Evolutionary conservation across 1,139 yeast species (phyloP), one percentile per base, ranked within the genome.

Genomic region (Protomyces arabidopsidicola): DNA sequence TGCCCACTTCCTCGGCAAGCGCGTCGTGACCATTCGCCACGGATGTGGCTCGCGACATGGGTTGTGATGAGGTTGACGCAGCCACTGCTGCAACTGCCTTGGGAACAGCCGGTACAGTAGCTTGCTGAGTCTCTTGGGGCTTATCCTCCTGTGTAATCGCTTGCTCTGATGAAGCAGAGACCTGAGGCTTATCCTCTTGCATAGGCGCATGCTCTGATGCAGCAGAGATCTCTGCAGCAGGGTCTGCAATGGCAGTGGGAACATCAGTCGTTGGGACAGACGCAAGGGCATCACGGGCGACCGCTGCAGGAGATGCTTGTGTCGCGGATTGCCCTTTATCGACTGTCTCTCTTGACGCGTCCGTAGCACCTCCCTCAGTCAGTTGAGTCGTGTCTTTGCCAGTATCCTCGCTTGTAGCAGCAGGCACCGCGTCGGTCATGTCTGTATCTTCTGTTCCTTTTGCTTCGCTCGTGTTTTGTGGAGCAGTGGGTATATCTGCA

Each of bases 1-100:
- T 97, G 16, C 56, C 38, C 8, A 27, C 35, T 10, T 18, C 27
- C 14, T 34, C 24, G 5, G 39, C 62, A 6, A 18, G 9, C 48
- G 48, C 12, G 20, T 42, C 48, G 24, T 18, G 14, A 20, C 50
- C 39, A 14, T 38, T 39, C 20, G 39, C 36, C 6, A 42, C 62
- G 34, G 56, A 51, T 20, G 42, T 39, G 8, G 62, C 56, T 27
- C 62, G 55, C 27, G 56, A 39, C 14, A 31, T 20, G 24, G 55
- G 48, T 14, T 42, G 60, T 10, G 60, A 48, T 36, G 42, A 9
- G 14, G 42, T 12, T 36, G 42, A 9, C 9, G 42, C 16, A 12
- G 42, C 31, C 31, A 27, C 31, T 27, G 31, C 31, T 3, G 31
- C 6, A 1, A 27, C 31, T 27, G 31, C 31, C 31, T 27, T 27